phyloP scores from a whole-genome alignment of 768 basidiomycete genomes.

The Rhizopogon salebrosus region DNA sequence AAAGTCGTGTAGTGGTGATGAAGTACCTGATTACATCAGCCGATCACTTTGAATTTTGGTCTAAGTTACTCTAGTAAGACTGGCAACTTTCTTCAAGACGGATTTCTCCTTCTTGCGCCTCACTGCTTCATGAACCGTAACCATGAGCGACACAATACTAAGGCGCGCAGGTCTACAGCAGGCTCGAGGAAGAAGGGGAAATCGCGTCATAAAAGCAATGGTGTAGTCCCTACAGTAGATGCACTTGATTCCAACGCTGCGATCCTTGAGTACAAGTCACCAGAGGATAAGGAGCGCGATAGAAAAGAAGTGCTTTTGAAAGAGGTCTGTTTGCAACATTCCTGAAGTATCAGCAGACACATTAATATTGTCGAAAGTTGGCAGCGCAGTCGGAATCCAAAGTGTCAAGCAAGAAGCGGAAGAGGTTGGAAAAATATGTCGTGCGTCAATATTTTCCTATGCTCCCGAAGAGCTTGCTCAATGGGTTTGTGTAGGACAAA shows the following conservation, averaged over 20 bases:
- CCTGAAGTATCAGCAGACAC: neutral
- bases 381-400: slow-evolving; percentile 55
- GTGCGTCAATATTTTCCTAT: slow-evolving; percentile 37
- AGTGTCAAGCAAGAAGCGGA: slow-evolving; percentile 82
- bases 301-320: slow-evolving; percentile 52
- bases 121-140: slow-evolving; percentile 16
- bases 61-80: no score
- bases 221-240: slow-evolving; percentile 17
- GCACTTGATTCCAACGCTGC: slow-evolving; percentile 52
- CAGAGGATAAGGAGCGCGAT: slow-evolving; percentile 56
- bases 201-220: slow-evolving; percentile 30
- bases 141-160: slow-evolving; percentile 49
- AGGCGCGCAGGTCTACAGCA: slow-evolving; percentile 58
- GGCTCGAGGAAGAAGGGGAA: slow-evolving; percentile 62
- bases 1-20: no score
- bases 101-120: neutral
- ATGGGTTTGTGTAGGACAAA: slow-evolving; percentile 56
- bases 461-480: neutral
- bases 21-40: no score
- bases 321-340: slow-evolving; percentile 42
- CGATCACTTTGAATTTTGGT: no score
- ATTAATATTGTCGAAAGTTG: slow-evolving; percentile 15
- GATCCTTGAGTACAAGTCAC: slow-evolving; percentile 52
- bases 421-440: slow-evolving; percentile 88
- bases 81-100: neutral